Percentiles rank a stretch among this genome's conserved stretches.
These are phyloP conservation scores for Hypoxylon subgilvum DNA, from an alignment of 495 filamentous ascomycete genomes.

Conservation along the genomic window DNA sequence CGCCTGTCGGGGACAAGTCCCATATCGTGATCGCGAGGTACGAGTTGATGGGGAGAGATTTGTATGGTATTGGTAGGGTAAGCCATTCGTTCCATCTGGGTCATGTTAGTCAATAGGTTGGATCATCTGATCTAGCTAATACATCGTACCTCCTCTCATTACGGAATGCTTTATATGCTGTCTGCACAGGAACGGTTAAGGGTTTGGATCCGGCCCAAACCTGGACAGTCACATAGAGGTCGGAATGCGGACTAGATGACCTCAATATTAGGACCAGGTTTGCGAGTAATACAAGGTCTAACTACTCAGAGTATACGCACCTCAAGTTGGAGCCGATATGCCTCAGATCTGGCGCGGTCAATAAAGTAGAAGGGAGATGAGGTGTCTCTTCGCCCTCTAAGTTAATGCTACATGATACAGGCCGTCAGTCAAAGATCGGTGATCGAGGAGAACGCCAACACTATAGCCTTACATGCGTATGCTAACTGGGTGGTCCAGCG, in stretches of 20 bases:
- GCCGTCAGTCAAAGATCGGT: constrained; percentile 9
- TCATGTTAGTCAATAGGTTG: constrained; percentile 27
- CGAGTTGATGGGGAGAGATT: constrained; percentile 75
- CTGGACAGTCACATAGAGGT: constrained; percentile 91
- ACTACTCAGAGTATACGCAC: constrained; percentile 38
- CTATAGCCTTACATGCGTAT: constrained; percentile 72
- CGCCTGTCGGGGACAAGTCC: constrained; percentile 84
- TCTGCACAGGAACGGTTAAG: constrained; percentile 87
- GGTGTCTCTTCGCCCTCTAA: constrained; percentile 86
- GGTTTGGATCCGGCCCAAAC: constrained; percentile 97
- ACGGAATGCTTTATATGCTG: constrained; percentile 88
- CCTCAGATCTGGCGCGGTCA: constrained; percentile 77
- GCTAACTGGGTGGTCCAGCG: constrained; percentile 76
- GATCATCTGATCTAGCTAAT: background rate
- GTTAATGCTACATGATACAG: constrained; percentile 63
- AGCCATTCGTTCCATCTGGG: constrained; percentile 94
- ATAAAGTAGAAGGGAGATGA: constrained; percentile 76
- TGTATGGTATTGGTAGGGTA: constrained; percentile 79
- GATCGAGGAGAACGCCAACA: constrained; percentile 1
- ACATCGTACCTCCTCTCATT: constrained; percentile 60
- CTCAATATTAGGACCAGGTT: constrained; percentile 17
- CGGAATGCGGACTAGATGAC: constrained; percentile 65
- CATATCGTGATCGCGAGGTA: constrained; percentile 93
- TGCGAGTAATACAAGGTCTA: background rate
- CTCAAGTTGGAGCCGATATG: constrained; percentile 81